Evolutionary conservation across 306 rosid genomes (phyloP).

Genomic region (Echinosophora koreensis): DNA sequence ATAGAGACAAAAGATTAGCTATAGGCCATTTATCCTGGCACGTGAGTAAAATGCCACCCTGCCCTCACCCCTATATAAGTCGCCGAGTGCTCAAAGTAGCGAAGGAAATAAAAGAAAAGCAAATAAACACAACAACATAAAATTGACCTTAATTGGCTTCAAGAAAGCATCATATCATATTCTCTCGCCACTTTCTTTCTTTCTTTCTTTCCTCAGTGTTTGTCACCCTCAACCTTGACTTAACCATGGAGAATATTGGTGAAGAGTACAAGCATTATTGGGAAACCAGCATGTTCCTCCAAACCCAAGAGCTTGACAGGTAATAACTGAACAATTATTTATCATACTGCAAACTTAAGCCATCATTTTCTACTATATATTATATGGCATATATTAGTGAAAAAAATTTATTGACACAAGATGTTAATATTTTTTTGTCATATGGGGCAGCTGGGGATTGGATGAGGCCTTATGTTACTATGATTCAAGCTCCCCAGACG

Average conservation of each 20-base stretch:
- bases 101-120: neutral
- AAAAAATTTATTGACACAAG: neutral
- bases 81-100: neutral
- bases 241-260: conserved; percentile 70
- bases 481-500: conserved; percentile 96
- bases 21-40: neutral
- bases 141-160: neutral
- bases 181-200: neutral
- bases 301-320: conserved; percentile 82
- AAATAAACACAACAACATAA: neutral
- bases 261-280: conserved; percentile 75
- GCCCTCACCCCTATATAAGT: neutral
- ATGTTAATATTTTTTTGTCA: neutral
- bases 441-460: conserved; percentile 69
- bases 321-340: conserved; percentile 39
- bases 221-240: neutral
- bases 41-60: conserved; percentile 38
- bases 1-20: neutral
- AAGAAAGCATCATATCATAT: neutral
- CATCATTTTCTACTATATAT: neutral
- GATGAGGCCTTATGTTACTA: conserved; percentile 82
- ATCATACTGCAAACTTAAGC: neutral
- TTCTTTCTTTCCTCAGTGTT: neutral
- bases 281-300: conserved; percentile 79
- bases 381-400: neutral